Conservation (phyloP, 306 rosid genomes). For the Cicer judaicum region DNA sequence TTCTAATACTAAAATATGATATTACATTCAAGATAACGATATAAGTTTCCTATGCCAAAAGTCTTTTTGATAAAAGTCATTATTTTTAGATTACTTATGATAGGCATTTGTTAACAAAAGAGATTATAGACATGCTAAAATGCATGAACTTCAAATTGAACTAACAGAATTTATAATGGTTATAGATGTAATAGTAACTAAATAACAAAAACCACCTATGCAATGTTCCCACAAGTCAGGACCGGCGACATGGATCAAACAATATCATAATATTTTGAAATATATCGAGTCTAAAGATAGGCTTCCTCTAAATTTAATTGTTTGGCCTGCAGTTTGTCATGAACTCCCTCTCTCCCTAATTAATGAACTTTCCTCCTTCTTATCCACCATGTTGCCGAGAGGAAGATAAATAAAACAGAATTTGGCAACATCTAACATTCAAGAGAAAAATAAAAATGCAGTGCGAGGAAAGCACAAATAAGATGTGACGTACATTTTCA, state of each 20-base stretch:
- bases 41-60: not conserved
- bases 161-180: not conserved
- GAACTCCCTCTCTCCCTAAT: too few species aligned
- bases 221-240: too few species aligned
- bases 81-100: not conserved
- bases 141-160: not conserved
- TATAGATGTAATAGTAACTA: too few species aligned
- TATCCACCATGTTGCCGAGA: too few species aligned
- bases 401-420: conserved; percentile 13
- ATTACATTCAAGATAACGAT: conserved; percentile 4
- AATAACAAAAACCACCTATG: too few species aligned
- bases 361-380: too few species aligned
- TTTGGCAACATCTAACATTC: conserved; percentile 16
- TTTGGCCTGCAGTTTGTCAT: too few species aligned
- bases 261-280: too few species aligned
- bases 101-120: not conserved
- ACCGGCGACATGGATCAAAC: too few species aligned
- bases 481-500: conserved; percentile 73
- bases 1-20: too few species aligned
- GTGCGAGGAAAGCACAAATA: conserved; percentile 15
- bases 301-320: too few species aligned
- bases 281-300: too few species aligned
- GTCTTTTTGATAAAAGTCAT: not conserved
- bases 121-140: not conserved
- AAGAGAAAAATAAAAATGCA: conserved; percentile 11